Conservation (phyloP, 2,329 filamentous ascomycete genomes). For the Dactylellina sp. region DNA sequence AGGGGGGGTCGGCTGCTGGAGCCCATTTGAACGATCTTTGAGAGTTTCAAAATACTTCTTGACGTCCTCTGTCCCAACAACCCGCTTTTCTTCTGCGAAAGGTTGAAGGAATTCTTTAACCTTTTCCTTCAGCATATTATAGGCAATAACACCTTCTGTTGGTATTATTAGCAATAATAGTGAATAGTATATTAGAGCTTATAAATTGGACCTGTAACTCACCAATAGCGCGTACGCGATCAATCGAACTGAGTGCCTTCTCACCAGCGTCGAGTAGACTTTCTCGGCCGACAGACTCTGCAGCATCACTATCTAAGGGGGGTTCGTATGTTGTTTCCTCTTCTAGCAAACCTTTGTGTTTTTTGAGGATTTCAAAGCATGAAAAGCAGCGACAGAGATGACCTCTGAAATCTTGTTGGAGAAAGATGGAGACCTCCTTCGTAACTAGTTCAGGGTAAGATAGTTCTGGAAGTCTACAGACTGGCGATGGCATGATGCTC, state of each 20-base stretch:
- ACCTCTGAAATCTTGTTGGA: constrained; percentile 81
- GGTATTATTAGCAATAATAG: constrained; percentile 3
- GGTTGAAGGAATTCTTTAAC: constrained; percentile 94
- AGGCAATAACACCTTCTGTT: constrained; percentile 91
- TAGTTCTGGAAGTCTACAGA: constrained; percentile 49
- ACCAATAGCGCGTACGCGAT: constrained; percentile 85
- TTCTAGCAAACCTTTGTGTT: constrained; percentile 84
- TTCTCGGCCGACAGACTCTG: constrained; percentile 76
- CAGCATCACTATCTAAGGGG: constrained; percentile 74
- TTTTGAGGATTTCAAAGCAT: constrained; percentile 80
- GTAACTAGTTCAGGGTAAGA: constrained; percentile 39
- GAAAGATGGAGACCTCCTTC: constrained; percentile 79
- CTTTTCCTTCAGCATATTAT: constrained; percentile 94
- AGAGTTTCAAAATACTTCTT: constrained; percentile 96
- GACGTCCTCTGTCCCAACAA: constrained; percentile 93
- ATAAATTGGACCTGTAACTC: background rate
- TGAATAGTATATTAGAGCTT: background rate
- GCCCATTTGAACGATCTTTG: constrained; percentile 1
- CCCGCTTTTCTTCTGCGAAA: constrained; percentile 89
- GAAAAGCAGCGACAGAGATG: constrained; percentile 82
- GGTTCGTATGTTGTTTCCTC: constrained; percentile 96
- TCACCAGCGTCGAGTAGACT: constrained; percentile 92
- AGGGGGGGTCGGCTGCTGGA: background rate
- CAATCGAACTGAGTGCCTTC: constrained; percentile 88
- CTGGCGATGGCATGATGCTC: background rate